Percentiles rank a stretch among this genome's conserved stretches.
phyloP scores from a whole-genome alignment of 164 flowering plant species.

The Chimonanthus praecox region DNA sequence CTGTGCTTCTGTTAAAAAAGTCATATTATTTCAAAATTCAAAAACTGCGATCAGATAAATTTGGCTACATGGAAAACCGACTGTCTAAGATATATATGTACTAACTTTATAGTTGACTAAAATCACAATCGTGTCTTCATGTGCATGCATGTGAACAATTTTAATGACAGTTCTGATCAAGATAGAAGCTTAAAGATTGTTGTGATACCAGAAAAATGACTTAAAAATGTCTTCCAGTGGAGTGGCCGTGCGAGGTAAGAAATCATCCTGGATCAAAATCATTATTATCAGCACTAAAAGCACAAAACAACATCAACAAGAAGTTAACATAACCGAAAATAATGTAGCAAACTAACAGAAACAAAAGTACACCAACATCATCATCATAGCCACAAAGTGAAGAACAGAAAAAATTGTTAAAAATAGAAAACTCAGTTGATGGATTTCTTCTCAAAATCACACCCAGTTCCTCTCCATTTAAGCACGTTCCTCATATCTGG shows the following conservation, averaged over 20 bases:
- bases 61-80: no score
- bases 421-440: no score
- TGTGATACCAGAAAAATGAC: conserved; percentile 83
- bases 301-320: neutral
- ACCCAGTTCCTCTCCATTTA: no score
- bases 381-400: no score
- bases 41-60: no score
- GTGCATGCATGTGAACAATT: neutral
- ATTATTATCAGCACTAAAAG: conserved; percentile 3
- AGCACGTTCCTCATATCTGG: no score
- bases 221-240: conserved; percentile 85
- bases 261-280: conserved; percentile 74
- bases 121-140: neutral
- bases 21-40: neutral
- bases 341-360: no score
- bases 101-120: no score
- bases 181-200: neutral
- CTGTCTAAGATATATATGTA: no score
- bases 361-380: no score
- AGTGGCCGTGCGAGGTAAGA: conserved; percentile 88
- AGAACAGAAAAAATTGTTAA: no score
- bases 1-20: neutral
- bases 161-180: neutral
- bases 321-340: neutral
- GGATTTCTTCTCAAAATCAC: no score